Evolutionary conservation across 352 stramenopile genomes (phyloP), one percentile per base, ranked within the genome.

Genomic region (Globisporangium takayamanum): DNA sequence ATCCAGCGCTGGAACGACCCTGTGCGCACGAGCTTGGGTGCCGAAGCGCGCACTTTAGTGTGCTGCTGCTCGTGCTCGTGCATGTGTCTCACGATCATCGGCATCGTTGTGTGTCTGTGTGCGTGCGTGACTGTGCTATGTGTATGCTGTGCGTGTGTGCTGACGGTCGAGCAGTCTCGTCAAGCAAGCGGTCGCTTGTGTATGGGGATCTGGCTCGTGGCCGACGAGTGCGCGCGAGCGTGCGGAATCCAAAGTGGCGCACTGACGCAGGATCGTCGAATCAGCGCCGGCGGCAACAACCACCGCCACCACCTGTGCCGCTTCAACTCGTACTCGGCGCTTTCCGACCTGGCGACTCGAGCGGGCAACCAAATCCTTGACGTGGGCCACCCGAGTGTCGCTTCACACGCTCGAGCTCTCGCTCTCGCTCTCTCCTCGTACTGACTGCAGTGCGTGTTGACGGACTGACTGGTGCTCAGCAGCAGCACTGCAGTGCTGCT

Each of bases 1-100:
- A 76, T 69, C 69, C 69, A 76, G 26, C 69, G 50, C 50, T 63
- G 55, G 63, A 70, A 72, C 42, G 69, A 76, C 10, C 28, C 41
- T 20, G 44, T 39, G 20, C 42, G 50, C 14, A 46, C 6, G 33
- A 39, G 33, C 33, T 39, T 39, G 5, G 33, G 33, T 12, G 33
- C 10, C 33, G 33, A 1, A 2, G 33, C 7, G 33, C 33, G 33
- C 33, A 14, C 11, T 39, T 39, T 39, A 1, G 33, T 14, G 33
- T 39, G 33, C 30, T 36, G 30, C 30, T 36, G 30, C 30, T 36
- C 5, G 6, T 39, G 33, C 33, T 39, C 33, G 33, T 39, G 10
- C 33, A 39, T 39, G 33, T 39, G 33, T 39, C 10, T 39, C 33
- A 39, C 42, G 42, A 22, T 14, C 42, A 48, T 12, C 42, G 42